Evolutionary conservation across 2,329 filamentous ascomycete species (phyloP).

Genomic region (Claviceps arundinis): DNA sequence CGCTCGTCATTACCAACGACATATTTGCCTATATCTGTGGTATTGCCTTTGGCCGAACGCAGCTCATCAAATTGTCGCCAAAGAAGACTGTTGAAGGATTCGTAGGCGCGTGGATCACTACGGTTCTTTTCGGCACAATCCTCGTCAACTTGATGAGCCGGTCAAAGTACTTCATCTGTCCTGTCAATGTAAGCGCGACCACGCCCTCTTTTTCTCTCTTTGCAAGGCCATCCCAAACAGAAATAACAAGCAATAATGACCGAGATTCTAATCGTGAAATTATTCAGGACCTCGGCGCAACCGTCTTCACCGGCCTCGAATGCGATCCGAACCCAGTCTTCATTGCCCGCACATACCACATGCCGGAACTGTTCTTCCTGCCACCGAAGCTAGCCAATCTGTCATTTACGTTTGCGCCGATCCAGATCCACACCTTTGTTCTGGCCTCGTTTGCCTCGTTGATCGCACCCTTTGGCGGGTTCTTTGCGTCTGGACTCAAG

Average conservation of each 20-base stretch:
- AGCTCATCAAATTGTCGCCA: constrained; percentile 92
- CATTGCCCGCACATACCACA: constrained; percentile 57
- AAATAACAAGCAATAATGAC: not conserved
- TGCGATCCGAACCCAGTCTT: constrained; percentile 91
- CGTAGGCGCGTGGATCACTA: constrained; percentile 91
- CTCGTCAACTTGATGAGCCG: constrained; percentile 76
- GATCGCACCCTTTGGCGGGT: constrained; percentile 93
- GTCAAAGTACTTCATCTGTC: constrained; percentile 97
- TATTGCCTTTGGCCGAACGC: constrained; percentile 90
- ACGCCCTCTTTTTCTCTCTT: not conserved
- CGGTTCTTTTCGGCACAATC: constrained; percentile 68
- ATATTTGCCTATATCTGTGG: constrained; percentile 97
- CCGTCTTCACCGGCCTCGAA: constrained; percentile 77
- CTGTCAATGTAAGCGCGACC: constrained; percentile 55
- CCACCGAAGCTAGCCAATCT: constrained; percentile 39
- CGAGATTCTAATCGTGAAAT: not conserved
- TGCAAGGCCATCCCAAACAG: not conserved
- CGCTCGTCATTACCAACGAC: constrained; percentile 94
- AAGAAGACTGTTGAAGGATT: constrained; percentile 99
- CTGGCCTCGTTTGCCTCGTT: constrained; percentile 90
- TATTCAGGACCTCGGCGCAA: constrained; percentile 67
- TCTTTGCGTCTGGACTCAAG: constrained; percentile 96
- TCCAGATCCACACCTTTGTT: constrained; percentile 85
- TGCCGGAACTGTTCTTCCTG: constrained; percentile 61
- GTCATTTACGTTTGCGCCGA: constrained; percentile 66